Evolutionary conservation across 2,329 filamentous ascomycete species (phyloP).

Genomic region (Alternaria burnsii): DNA sequence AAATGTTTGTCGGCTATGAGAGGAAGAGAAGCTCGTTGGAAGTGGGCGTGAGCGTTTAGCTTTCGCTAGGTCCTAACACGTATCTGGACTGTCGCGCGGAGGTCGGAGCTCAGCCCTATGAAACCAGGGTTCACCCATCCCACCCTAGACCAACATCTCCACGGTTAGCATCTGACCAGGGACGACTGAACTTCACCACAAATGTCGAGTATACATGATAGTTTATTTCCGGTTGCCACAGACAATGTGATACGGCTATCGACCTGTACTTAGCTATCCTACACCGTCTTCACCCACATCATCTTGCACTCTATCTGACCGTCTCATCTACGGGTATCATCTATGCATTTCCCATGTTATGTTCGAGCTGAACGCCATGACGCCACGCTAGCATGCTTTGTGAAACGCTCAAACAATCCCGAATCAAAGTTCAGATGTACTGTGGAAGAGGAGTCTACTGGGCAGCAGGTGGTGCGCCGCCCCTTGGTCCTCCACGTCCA

Average conservation of each 20-base stretch:
- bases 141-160: conserved; percentile 4
- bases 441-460: conserved; percentile 17
- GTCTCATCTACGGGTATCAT: conserved; percentile 3
- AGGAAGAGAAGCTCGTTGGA: conserved; percentile 6
- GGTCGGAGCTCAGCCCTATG: conserved; percentile 36
- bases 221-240: not conserved
- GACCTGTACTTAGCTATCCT: not conserved
- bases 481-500: conserved; percentile 41
- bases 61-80: conserved; percentile 45
- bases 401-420: not conserved
- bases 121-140: conserved; percentile 14
- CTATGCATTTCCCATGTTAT: not conserved
- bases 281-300: not conserved
- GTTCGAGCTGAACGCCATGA: conserved; percentile 5
- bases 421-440: not conserved
- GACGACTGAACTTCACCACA: not conserved
- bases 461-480: conserved; percentile 32
- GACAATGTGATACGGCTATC: not conserved
- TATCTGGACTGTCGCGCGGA: conserved; percentile 41
- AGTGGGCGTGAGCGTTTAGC: conserved; percentile 21
- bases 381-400: not conserved
- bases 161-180: not conserved
- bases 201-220: not conserved
- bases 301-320: not conserved
- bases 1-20: conserved; percentile 1